Base-by-base conservation (phyloP, 2,329 filamentous ascomycete genomes). In the Pezicula neosporulosa region DNA sequence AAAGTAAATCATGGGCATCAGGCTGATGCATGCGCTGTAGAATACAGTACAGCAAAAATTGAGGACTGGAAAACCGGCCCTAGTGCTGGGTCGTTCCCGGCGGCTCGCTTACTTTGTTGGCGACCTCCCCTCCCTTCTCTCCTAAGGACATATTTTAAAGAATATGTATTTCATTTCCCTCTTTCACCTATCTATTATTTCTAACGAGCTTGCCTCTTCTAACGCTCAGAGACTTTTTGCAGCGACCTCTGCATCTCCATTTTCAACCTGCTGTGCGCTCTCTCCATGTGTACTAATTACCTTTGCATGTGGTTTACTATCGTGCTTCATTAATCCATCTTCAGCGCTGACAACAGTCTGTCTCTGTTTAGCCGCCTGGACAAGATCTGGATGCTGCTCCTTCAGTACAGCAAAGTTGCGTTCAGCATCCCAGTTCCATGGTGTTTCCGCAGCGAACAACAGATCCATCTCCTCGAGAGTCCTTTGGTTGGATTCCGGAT, bases 391-490 rank as follows among this genome's bases (percentile, higher is more conserved):
- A 51, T 81, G 81, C 63, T 85, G 80, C 4, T 72, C 79, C 66
- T 83, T 85, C 46, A 87, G 70, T n/a, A 72, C 72, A 4, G 73
- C 75, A 67, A 87, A 88, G 28, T 78, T 83, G 60, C 72, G 76
- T 68, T 88, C 85, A 0, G 84, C 85, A 47, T 87, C 83, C 86
- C 87, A 90, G 1, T 78, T 78, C 83, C 83, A 90, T 4, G 81
- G 80, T 0, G 76, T 83, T 16, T 83, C 74, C 1, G 82, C 77
- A 0, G 86, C 83, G 58, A 91, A 90, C 0, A 90, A 68, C 0
- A 90, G 68, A 54, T 91, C 83, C 73, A 90, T 90, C 62, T 90
- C 86, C 61, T 90, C 87, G 0, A 90, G 72, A 0, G 86, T 90
- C 0, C 87, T 78, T 64, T 88, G 83, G 62, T 85, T 89, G 3